Base-by-base conservation (phyloP, 1,284 basidiomycete species). In the Heterobasidion annosum region DNA sequence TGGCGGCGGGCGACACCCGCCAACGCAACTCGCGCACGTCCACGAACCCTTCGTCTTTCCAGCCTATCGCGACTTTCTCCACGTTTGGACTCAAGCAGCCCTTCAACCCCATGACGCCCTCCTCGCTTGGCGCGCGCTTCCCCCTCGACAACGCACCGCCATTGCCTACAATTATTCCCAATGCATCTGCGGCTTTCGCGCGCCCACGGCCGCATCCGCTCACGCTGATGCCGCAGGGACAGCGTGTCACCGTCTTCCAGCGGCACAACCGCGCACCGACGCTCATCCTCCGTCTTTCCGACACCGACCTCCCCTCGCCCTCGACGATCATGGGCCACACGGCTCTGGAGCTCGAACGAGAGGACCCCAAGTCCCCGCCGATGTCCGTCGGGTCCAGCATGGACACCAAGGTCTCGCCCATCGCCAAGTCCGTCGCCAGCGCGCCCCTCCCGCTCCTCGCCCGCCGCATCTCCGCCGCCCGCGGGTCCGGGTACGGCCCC, bases 251-350 rank as follows among this genome's bases (percentile, higher is more conserved):
- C 0, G 71, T 87, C 18, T 70, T 71, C 46, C 76, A 73, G 52
- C 68, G 73, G 46, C 64, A 66, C 34, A 77, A 76, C 52, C 68
- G 68, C 18, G 73, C 82, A 1, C 85, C 87, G 12, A 73, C 71
- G 33, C 71, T 89, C 33, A 70, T 80, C 48, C 71, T 89, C 60
- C 78, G 82, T 18, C 79, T 88, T 58, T 87, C 85, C 82, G 37
- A 71, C 74, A 46, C 25, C 43, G 40, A 19, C 40, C 34, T 52
- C 44, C 42, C 47, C 10, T 18, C 46, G n/a, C 52, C 52, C 9
- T 16, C 16, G 16, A 34, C 50, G 35, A 34, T 34, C n/a, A n/a
- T 34, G 18, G 48, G 18, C 13, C n/a, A 37, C 33, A 35, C 48
- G 37, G 37, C 37, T 12, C n/a, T 40, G 37, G 37, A 10, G 37